These are phyloP conservation scores for Albophoma yamanashiensis DNA, from an alignment of 2,329 filamentous ascomycete genomes.

Conservation along the genomic window DNA sequence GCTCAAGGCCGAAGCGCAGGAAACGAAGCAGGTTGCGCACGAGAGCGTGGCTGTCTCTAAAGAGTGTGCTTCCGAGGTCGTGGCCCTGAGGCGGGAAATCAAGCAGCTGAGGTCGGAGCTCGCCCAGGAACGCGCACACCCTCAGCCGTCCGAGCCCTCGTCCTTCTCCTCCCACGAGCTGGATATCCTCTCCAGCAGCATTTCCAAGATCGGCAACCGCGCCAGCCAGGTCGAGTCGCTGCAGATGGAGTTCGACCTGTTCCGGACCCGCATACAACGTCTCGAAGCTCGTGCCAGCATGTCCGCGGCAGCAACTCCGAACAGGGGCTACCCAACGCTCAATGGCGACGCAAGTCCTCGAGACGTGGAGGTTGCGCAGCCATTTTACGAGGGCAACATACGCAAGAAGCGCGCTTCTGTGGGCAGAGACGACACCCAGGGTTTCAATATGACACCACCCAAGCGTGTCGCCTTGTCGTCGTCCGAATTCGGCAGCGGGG, in stretches of 20 bases:
- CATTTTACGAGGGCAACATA: constrained; percentile 4
- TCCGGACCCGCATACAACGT: constrained; percentile 24
- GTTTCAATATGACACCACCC: constrained; percentile 6
- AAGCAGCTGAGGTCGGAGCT: constrained; percentile 17
- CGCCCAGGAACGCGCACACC: constrained; percentile 12
- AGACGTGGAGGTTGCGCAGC: not conserved
- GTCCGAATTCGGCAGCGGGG: constrained; percentile 7
- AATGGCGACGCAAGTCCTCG: not conserved
- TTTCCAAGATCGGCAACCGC: constrained; percentile 25
- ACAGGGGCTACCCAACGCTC: not conserved
- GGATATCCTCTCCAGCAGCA: constrained; percentile 27
- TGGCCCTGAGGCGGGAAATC: constrained; percentile 21
- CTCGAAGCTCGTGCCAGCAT: constrained; percentile 14
- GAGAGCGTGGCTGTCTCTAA: constrained; percentile 12
- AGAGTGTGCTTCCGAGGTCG: constrained; percentile 19
- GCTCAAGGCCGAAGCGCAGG: constrained; percentile 11
- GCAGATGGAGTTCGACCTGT: constrained; percentile 30
- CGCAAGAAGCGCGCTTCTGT: constrained; percentile 9
- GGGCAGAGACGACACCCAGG: constrained; percentile 6
- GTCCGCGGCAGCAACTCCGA: not conserved
- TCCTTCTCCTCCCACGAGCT: constrained; percentile 21
- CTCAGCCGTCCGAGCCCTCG: constrained; percentile 3
- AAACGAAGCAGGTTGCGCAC: constrained; percentile 12
- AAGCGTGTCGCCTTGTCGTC: constrained; percentile 16
- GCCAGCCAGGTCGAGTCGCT: constrained; percentile 27